Conservation (phyloP, 192 early-diverging fungal species). For the Backusella macrospora region DNA sequence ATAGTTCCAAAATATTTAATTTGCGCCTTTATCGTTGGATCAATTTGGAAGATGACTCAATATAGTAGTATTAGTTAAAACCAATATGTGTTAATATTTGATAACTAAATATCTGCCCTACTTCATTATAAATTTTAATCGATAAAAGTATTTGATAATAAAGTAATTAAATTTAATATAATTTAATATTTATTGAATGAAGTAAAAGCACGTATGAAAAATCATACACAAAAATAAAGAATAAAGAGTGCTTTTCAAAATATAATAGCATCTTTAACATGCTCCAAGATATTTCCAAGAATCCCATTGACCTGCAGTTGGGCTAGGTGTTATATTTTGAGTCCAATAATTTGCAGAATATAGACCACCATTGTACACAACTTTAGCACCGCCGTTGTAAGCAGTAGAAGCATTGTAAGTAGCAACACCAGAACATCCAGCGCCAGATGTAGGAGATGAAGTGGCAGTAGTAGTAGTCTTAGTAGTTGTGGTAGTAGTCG, state of each 20-base stretch:
- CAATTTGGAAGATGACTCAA: too few relatives aligned
- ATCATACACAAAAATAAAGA: background rate
- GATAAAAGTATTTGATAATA: too few relatives aligned
- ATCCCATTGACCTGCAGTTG: background rate
- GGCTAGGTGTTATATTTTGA: slow-evolving; percentile 37
- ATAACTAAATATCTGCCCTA: too few relatives aligned
- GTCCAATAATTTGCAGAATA: slow-evolving; percentile 52
- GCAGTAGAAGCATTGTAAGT: slow-evolving; percentile 32
- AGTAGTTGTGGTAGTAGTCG: slow-evolving; percentile 13
- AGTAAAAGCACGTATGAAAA: background rate
- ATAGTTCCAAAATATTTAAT: too few relatives aligned
- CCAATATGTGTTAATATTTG: too few relatives aligned
- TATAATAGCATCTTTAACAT: background rate
- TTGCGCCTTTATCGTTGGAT: too few relatives aligned
- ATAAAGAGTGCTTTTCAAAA: background rate
- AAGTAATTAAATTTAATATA: too few relatives aligned
- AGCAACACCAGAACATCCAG: slow-evolving; percentile 29
- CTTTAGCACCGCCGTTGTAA: slow-evolving; percentile 42
- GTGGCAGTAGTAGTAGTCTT: background rate
- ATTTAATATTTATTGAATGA: too few relatives aligned
- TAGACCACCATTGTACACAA: slow-evolving; percentile 43
- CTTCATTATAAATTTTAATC: too few relatives aligned
- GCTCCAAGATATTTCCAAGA: slow-evolving; percentile 2
- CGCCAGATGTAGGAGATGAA: background rate
- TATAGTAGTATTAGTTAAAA: too few relatives aligned